These are phyloP conservation scores for Kickxella alabastrina DNA, from an alignment of 192 early-diverging fungal species.

Conservation along the genomic window DNA sequence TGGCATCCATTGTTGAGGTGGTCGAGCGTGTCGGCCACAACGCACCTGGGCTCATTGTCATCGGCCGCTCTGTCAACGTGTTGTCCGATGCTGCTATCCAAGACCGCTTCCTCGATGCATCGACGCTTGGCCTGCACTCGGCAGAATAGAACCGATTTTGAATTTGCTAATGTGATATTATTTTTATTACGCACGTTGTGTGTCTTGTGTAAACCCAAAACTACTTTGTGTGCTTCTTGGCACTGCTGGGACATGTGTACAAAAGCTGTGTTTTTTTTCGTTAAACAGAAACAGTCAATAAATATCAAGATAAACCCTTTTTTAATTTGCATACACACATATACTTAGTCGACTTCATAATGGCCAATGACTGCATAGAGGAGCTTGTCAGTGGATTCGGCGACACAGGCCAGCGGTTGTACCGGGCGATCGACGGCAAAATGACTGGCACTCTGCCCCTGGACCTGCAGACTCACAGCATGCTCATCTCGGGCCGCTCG, in stretches of 20 bases:
- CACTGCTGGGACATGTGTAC: no score
- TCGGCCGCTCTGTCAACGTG: conserved; percentile 63
- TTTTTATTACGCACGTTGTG: no score
- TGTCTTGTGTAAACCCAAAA: no score
- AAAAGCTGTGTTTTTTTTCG: no score
- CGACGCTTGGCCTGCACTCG: conserved; percentile 38
- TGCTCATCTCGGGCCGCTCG: conserved; percentile 42
- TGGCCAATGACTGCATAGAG: background rate
- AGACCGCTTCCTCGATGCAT: conserved; percentile 40
- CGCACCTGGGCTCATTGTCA: conserved; percentile 75
- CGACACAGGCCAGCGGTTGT: conserved; percentile 28
- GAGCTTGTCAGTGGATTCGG: conserved; percentile 34
- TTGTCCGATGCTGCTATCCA: conserved; percentile 43
- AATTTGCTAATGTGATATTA: no score
- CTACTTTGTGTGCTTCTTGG: no score
- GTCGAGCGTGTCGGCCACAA: conserved; percentile 63
- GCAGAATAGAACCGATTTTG: conserved; percentile 35
- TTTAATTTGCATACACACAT: no score
- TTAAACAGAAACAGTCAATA: no score
- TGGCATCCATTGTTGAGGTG: conserved; percentile 60
- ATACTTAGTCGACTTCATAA: background rate
- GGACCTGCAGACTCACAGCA: conserved; percentile 13
- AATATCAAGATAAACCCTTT: no score
- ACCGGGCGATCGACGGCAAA: conserved; percentile 30
- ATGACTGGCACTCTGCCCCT: background rate